Conservation (phyloP, 2,329 filamentous ascomycete species). For the Hymenoscyphus linearis region DNA sequence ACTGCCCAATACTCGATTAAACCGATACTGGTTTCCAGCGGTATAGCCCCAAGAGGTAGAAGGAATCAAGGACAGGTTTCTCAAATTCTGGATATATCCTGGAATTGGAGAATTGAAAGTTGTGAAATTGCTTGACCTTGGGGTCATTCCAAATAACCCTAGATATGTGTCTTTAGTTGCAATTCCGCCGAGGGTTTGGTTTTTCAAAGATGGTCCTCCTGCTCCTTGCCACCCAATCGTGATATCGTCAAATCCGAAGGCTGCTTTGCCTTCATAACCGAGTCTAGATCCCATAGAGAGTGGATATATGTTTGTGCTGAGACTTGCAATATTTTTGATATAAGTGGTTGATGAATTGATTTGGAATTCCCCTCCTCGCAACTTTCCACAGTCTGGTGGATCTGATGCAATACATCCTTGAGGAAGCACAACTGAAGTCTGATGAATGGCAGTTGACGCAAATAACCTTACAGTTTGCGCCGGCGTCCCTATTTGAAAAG, state of each 20-base stretch:
- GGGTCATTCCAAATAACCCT: constrained; percentile 35
- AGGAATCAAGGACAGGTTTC: constrained; percentile 32
- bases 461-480: constrained; percentile 47
- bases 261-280: constrained; percentile 10
- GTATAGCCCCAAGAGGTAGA: constrained; percentile 39
- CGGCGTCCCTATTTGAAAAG: constrained; percentile 50
- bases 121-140: constrained; percentile 35
- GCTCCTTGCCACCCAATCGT: constrained; percentile 10
- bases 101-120: constrained; percentile 32
- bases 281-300: constrained; percentile 9
- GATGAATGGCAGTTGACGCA: constrained; percentile 61
- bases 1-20: constrained; percentile 33
- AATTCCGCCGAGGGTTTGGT: constrained; percentile 7
- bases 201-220: constrained; percentile 22
- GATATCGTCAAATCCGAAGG: constrained; percentile 13
- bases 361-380: constrained; percentile 55
- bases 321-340: constrained; percentile 28
- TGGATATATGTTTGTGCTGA: constrained; percentile 30
- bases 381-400: constrained; percentile 43
- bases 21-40: constrained; percentile 36
- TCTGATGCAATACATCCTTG: constrained; percentile 45
- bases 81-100: constrained; percentile 33
- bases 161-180: constrained; percentile 18
- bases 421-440: constrained; percentile 60
- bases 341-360: constrained; percentile 47